Base-by-base conservation (phyloP, 2,329 filamentous ascomycete genomes). In the Lecanosticta acicola region DNA sequence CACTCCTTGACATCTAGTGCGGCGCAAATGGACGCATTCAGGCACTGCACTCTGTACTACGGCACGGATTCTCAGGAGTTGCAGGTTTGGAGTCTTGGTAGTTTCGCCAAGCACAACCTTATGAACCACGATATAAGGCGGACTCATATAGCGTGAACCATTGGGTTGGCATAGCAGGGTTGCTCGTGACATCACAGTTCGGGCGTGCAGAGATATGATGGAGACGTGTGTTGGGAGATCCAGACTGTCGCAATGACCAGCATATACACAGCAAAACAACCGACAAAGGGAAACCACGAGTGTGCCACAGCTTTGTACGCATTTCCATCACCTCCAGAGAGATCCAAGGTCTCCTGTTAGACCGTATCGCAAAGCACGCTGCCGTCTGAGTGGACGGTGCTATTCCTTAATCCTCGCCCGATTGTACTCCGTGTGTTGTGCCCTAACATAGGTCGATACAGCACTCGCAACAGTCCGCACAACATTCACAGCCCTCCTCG, bases 401-500 rank as follows among this genome's bases (percentile, higher is more conserved):
- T 29, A 29, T 29, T 11, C 24, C 11, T 11, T 11, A 5, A 29
- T 11, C 24, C 11, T 11, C 5, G 24, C 24, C 11, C 24, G 11
- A 7, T 5, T 29, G 11, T 29, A 29, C 11, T n/a, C n/a, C n/a
- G n/a, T n/a, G n/a, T 11, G 24, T 29, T 29, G 24, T 29, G 35
- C 14, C 46, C 26, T 55, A 63, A 50, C 59, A 65, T 50, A 60
- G 64, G 38, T 63, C 63, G 44, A 57, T 62, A 43, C 66, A 71
- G 62, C 74, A 78, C 48, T 77, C 77, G 57, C 76, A 75, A 63
- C 78, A 81, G 3, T 81, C 79, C n/a, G 73, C 68, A 59, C 79
- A 82, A 66, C 78, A 81, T 62, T 81, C 79, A 58, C 79, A 83
- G 20, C 75, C 71, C 64, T 82, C 79, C 59, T 81, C 79, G 57